Evolutionary conservation across 108 stramenopile genomes (phyloP).

Genomic region (Cyclotella distinguenda): DNA sequence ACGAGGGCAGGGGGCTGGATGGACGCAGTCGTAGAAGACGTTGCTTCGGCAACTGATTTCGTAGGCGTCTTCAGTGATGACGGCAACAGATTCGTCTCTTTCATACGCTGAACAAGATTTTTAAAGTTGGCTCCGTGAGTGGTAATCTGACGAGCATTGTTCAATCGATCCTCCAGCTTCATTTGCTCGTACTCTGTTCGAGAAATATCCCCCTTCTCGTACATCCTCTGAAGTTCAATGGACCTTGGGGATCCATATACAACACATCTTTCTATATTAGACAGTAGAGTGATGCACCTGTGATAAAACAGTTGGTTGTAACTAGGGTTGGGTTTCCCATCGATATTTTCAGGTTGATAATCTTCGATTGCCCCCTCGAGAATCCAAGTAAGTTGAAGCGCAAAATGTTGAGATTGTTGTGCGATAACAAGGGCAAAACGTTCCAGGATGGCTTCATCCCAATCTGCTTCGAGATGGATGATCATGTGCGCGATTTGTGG

Average conservation of each 20-base stretch:
- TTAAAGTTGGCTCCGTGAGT: conserved; percentile 46
- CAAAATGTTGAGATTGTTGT: conserved; percentile 96
- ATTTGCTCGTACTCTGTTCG: conserved; percentile 81
- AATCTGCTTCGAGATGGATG: conserved; percentile 95
- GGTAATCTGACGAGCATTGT: conserved; percentile 86
- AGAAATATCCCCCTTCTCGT: conserved; percentile 87
- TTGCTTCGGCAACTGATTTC: conserved; percentile 18
- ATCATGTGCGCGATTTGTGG: conserved; percentile 99
- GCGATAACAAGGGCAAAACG: conserved; percentile 94
- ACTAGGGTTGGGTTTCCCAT: conserved; percentile 80
- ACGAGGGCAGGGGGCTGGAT: conserved; percentile 11
- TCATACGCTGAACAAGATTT: conserved; percentile 36
- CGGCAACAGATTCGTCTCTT: conserved; percentile 36
- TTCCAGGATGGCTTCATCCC: conserved; percentile 93
- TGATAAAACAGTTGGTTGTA: conserved; percentile 88
- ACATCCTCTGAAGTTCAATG: conserved; percentile 83
- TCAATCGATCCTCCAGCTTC: conserved; percentile 92
- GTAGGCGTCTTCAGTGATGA: conserved; percentile 26
- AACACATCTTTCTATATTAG: conserved; percentile 92
- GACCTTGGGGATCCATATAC: conserved; percentile 83
- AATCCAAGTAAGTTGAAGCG: conserved; percentile 96
- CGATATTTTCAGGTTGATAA: conserved; percentile 93
- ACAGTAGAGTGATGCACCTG: conserved; percentile 91
- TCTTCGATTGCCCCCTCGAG: conserved; percentile 97
- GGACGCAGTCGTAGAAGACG: neutral